Base-by-base conservation (phyloP, 805 yeast genomes). In the Teunomyces kruisii region DNA sequence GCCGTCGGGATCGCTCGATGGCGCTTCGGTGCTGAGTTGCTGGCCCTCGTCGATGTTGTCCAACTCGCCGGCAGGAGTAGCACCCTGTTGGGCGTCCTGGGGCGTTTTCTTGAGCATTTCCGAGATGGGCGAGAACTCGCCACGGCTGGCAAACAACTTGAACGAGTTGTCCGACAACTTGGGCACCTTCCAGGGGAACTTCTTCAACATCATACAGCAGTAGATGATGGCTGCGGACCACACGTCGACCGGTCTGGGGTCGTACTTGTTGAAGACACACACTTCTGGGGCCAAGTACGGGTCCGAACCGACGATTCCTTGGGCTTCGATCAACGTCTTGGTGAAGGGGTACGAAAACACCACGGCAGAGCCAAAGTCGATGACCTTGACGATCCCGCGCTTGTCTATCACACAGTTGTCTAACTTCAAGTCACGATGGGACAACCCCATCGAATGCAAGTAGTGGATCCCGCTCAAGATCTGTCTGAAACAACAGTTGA, bases 121-220 rank as follows among this genome's bases (percentile, higher is more conserved):
- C 52, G 83, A 81, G 48, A 87, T 68, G 0, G 90, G 79, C 42
- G 75, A 41, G 17, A 48, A 80, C 45, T 86, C 86, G 28, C 83
- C 84, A 26, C 90, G 80, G 22, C 87, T 80, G 37, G 92, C 85
- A 62, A 88, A 91, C 54, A 88, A 63, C 65, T 86, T 88, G 69
- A 90, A 91, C 49, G 94, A 84, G 54, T 83, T 80, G 64, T 90
- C 97, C 41, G 84, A 74, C 40, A 82, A 65, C 58, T 88, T 85
- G 7, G 97, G 97, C 6, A 88, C 88, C 61, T 88, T 89, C 97
- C 97, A 90, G 7, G 97, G 97, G 68, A 90, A 90, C 68, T 89
- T 86, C 60, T 88, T 85, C 62, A 90, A 73, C 47, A 88, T 80
- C 96, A 90, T 89, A 70, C 97, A 90, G 54, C 96, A 88, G 65